Evolutionary conservation across 345 rosid genomes (phyloP), one percentile per base, ranked within the genome.

Genomic region (Gossypioides kirkii): DNA sequence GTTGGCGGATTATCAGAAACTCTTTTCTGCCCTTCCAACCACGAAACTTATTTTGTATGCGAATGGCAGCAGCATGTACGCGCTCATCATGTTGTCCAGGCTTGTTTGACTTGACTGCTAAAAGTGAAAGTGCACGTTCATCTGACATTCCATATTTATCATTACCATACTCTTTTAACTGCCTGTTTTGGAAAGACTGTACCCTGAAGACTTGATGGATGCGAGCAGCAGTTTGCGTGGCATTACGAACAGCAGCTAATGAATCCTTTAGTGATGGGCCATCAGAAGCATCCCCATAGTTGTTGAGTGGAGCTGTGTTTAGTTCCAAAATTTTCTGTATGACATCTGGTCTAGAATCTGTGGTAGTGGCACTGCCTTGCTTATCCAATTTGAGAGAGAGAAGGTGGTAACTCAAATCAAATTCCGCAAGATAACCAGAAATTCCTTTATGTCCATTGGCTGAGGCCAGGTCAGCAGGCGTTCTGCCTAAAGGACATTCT

Each of bases 21-120:
- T 91, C 96, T 81, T 88, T 94, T 77, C 98, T 87, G 6, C 93
- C 91, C 82, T 91, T 94, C 86, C 89, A 94, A 79, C 97, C 82
- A 0, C 97, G 91, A 80, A 87, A 93, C 79, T 91, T 91, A 77
- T 91, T 94, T 77, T 94, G 98, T 75, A 93, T 93, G 61, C 94
- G 79, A 67, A 78, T 75, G 2, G 98, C 98, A 71, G 98, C 97
- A 14, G 91, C 81, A 69, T 89, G 90, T 60, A 82, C 89, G 25
- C 88, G 88, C 71, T 86, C 91, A 23, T 87, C 94, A 56, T 71
- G 79, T 75, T 82, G 87, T 23, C 85, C 84, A 17, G 83, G 62
- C 80, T 88, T 91, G 71, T 80, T 77, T 49, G 83, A 56, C 82
- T 88, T 94, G 23, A 88, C 77, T 20, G 84, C 85, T 72, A 92